These are phyloP conservation scores for Hypomyces perniciosus DNA, from an alignment of 2,329 filamentous ascomycete species.

Conservation along the genomic window DNA sequence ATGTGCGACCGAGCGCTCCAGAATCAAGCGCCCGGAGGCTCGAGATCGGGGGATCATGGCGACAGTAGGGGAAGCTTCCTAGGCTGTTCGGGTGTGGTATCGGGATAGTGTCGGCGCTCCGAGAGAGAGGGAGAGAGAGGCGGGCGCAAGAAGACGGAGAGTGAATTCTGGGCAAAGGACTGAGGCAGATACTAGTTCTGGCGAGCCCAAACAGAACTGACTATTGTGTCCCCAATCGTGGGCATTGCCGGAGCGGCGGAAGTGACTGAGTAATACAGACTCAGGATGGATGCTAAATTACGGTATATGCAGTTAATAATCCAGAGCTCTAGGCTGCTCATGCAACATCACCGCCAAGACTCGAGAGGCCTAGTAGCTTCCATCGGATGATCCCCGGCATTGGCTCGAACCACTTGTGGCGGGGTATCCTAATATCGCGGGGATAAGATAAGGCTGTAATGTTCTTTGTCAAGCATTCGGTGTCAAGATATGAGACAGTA, in stretches of 20 bases:
- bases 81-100: neutral
- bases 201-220: constrained; percentile 8
- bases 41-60: constrained; percentile 38
- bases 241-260: constrained; percentile 29
- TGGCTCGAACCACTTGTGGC: no score
- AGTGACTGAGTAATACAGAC: constrained; percentile 27
- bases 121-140: neutral
- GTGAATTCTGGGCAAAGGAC: neutral
- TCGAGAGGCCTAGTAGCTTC: constrained; percentile 26
- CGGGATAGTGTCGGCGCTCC: neutral
- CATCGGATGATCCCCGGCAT: constrained; percentile 25
- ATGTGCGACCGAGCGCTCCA: constrained; percentile 29
- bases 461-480: no score
- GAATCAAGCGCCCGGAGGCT: constrained; percentile 33
- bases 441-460: no score
- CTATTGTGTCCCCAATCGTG: constrained; percentile 21
- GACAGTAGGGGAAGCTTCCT: constrained; percentile 5
- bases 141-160: neutral
- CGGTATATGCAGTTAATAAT: constrained; percentile 10
- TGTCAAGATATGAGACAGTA: no score
- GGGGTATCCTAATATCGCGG: no score
- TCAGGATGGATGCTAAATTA: constrained; percentile 4
- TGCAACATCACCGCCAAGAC: constrained; percentile 25
- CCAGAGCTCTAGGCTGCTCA: constrained; percentile 20
- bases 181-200: constrained; percentile 4